A percentile compares a stretch with the other conserved stretches of the same genome.
Conservation (phyloP, 2,329 filamentous ascomycete species). For the Coniosporium tulheliwenetii region DNA sequence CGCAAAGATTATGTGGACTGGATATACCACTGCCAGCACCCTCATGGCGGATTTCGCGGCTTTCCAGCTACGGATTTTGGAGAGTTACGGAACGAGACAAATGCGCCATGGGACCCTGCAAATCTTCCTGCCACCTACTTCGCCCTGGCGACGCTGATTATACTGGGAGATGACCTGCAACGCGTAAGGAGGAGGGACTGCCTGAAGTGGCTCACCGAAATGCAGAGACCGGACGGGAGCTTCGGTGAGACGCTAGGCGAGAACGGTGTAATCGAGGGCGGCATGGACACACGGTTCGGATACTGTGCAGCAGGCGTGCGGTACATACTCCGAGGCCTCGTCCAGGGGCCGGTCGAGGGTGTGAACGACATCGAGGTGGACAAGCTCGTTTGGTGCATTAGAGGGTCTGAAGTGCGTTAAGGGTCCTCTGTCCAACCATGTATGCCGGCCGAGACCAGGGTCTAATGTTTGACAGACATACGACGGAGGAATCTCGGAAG, state of each 20-base stretch:
- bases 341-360: conserved; percentile 36
- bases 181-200: conserved; percentile 53
- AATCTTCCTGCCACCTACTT: conserved; percentile 85
- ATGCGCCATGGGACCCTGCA: conserved; percentile 52
- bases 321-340: conserved; percentile 59
- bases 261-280: conserved; percentile 50
- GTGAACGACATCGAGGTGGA: conserved; percentile 62
- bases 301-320: conserved; percentile 71
- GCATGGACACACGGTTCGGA: conserved; percentile 73
- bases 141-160: conserved; percentile 58
- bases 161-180: conserved; percentile 43
- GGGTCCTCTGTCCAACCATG: conserved; percentile 6
- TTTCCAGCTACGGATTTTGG: conserved; percentile 54
- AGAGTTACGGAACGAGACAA: conserved; percentile 30
- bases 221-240: conserved; percentile 76
- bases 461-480: conserved; percentile 42
- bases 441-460: not conserved
- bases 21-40: conserved; percentile 78
- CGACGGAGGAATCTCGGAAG: conserved; percentile 72
- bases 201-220: conserved; percentile 53
- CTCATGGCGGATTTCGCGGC: conserved; percentile 75
- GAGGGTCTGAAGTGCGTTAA: conserved; percentile 32
- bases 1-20: conserved; percentile 47
- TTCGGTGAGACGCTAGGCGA: conserved; percentile 70
- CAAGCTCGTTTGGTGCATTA: conserved; percentile 53